A percentile compares a stretch with the other conserved stretches of the same genome.
Evolutionary conservation across 495 filamentous ascomycete species (phyloP).

Genomic region (Achaetomiella virescens): DNA sequence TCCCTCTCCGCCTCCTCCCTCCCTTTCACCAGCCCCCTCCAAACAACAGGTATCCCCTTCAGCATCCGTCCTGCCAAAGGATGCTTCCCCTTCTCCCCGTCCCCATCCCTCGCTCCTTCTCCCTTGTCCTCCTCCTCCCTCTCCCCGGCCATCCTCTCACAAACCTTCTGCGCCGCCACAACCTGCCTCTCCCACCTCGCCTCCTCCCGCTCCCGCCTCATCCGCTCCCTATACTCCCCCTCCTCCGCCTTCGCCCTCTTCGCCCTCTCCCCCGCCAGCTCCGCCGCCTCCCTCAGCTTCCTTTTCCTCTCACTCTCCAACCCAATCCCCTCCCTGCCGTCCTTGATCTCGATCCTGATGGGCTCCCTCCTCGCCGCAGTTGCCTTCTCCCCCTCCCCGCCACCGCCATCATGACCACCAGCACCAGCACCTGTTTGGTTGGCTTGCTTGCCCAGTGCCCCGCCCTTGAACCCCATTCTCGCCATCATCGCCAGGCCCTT

Average conservation of each 20-base stretch:
- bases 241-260: slow-evolving; percentile 65
- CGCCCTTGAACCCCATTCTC: slow-evolving; percentile 82
- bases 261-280: slow-evolving; percentile 41
- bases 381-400: not conserved
- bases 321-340: slow-evolving; percentile 81
- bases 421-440: too few species aligned
- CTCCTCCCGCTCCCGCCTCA: slow-evolving; percentile 65
- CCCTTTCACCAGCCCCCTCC: slow-evolving; percentile 63
- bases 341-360: slow-evolving; percentile 63
- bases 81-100: slow-evolving; percentile 30
- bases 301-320: slow-evolving; percentile 75
- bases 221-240: slow-evolving; percentile 68
- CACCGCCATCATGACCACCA: too few species aligned
- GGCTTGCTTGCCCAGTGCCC: slow-evolving; percentile 55
- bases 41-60: slow-evolving; percentile 69
- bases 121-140: slow-evolving; percentile 18
- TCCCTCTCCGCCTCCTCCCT: slow-evolving; percentile 66
- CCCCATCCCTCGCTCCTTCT: slow-evolving; percentile 10
- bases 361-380: slow-evolving; percentile 49
- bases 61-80: slow-evolving; percentile 43
- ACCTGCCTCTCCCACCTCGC: slow-evolving; percentile 60
- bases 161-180: slow-evolving; percentile 71
- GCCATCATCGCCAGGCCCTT: slow-evolving; percentile 96
- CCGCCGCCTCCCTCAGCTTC: slow-evolving; percentile 62
- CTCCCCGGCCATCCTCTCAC: slow-evolving; percentile 62